These are phyloP conservation scores for Phytopythium montanum DNA, from an alignment of 352 stramenopile genomes.

Conservation along the genomic window DNA sequence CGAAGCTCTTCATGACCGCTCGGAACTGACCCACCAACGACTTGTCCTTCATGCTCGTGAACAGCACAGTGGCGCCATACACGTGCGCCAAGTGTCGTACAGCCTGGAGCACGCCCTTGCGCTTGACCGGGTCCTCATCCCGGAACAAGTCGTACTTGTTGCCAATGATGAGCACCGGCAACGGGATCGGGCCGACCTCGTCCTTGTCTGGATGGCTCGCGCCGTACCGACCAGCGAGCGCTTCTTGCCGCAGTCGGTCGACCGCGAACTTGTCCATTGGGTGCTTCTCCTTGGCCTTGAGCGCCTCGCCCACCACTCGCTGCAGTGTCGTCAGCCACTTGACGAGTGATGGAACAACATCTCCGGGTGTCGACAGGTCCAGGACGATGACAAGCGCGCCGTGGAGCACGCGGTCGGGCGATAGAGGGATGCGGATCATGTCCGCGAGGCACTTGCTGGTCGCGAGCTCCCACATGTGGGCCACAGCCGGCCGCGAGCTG, in stretches of 20 bases:
- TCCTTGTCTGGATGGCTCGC: slow-evolving; percentile 66
- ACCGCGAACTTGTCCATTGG: slow-evolving; percentile 55
- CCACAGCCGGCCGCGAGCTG: slow-evolving; percentile 37
- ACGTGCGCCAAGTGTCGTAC: slow-evolving; percentile 84
- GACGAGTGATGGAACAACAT: slow-evolving; percentile 72
- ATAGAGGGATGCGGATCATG: slow-evolving; percentile 84
- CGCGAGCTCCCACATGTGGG: slow-evolving; percentile 92
- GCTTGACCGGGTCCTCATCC: slow-evolving; percentile 82
- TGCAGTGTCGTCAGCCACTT: slow-evolving; percentile 75
- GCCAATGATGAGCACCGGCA: slow-evolving; percentile 81
- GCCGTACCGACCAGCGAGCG: slow-evolving; percentile 44
- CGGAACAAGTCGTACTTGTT: slow-evolving; percentile 91
- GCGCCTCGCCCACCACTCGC: slow-evolving; percentile 42
- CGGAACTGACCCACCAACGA: slow-evolving; percentile 65
- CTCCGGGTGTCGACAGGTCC: slow-evolving; percentile 76
- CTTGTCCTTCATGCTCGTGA: slow-evolving; percentile 88
- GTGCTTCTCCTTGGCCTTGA: slow-evolving; percentile 68
- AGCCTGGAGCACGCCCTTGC: slow-evolving; percentile 79
- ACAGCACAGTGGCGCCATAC: slow-evolving; percentile 85
- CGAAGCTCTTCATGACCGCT: slow-evolving; percentile 53
- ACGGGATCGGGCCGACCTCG: slow-evolving; percentile 61
- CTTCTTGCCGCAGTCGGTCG: slow-evolving; percentile 45
- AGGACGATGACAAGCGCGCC: slow-evolving; percentile 77
- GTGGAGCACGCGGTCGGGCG: slow-evolving; percentile 69
- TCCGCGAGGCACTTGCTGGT: slow-evolving; percentile 72